phyloP scores from a whole-genome alignment of 2,329 filamentous ascomycete genomes.

The Leptographium procerum region DNA sequence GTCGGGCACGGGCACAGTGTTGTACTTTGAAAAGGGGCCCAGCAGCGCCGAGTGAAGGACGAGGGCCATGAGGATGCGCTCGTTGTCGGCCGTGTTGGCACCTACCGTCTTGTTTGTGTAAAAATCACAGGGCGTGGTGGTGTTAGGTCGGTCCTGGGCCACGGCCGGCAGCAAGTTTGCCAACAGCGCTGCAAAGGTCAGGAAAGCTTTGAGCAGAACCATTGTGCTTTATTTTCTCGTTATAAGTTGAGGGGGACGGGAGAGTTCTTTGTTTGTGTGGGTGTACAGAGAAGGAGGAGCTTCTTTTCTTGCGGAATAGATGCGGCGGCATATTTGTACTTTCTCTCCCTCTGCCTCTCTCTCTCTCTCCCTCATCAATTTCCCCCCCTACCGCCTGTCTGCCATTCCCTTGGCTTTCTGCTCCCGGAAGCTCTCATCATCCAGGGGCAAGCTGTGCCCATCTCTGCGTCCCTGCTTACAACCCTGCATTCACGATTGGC shows the following conservation, averaged over 20 bases:
- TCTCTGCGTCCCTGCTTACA: not conserved
- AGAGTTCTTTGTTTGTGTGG: not conserved
- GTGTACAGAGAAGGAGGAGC: not conserved
- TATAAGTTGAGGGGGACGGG: too few species aligned
- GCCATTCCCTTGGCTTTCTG: too few species aligned
- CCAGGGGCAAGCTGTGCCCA: not conserved
- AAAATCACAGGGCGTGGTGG: slow-evolving; percentile 4
- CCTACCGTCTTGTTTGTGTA: slow-evolving; percentile 7
- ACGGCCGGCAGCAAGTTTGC: not conserved
- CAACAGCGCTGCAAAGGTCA: not conserved
- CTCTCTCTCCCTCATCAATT: too few species aligned
- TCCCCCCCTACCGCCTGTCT: too few species aligned
- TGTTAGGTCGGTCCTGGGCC: slow-evolving; percentile 4
- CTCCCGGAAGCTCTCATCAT: not conserved
- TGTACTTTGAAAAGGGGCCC: slow-evolving; percentile 9
- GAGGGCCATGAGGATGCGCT: slow-evolving; percentile 6
- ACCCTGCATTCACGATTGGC: not conserved
- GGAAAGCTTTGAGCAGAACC: not conserved
- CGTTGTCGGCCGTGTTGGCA: slow-evolving; percentile 1
- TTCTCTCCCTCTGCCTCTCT: too few species aligned
- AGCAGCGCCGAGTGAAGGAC: slow-evolving; percentile 7
- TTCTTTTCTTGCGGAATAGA: not conserved
- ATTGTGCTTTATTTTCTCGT: not conserved
- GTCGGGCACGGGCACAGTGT: slow-evolving; percentile 1
- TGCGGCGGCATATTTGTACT: not conserved